These are phyloP conservation scores for Phytopythium cucurbitacearum DNA, from an alignment of 352 stramenopile species.

Conservation along the genomic window DNA sequence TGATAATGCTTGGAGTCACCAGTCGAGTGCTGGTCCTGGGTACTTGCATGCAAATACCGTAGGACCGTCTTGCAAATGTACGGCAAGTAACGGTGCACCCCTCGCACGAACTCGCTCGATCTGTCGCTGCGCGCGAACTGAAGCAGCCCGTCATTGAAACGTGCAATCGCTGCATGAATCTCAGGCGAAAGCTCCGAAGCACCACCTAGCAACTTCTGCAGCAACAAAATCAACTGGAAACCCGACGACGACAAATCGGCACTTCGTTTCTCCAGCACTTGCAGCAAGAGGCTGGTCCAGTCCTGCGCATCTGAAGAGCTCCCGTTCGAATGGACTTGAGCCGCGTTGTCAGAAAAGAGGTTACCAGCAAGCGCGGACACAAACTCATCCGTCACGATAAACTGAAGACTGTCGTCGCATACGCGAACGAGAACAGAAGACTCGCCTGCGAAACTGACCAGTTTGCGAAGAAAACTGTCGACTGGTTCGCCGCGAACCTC, in stretches of 20 bases:
- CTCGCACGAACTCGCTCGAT: conserved; percentile 23
- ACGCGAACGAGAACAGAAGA: conserved; percentile 30
- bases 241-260: conserved; percentile 31
- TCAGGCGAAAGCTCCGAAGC: neutral
- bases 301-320: neutral
- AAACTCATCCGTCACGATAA: conserved; percentile 50
- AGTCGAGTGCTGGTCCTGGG: conserved; percentile 7
- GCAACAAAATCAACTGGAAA: conserved; percentile 43
- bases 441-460: conserved; percentile 30
- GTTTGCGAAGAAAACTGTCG: neutral
- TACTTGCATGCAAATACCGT: conserved; percentile 21
- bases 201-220: conserved; percentile 22
- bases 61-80: conserved; percentile 52
- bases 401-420: conserved; percentile 62
- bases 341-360: conserved; percentile 4
- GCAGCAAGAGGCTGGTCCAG: conserved; percentile 16
- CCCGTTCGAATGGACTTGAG: conserved; percentile 9
- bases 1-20: conserved; percentile 14
- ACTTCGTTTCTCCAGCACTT: conserved; percentile 26
- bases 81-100: conserved; percentile 45
- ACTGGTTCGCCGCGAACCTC: conserved; percentile 3
- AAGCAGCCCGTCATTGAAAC: conserved; percentile 39
- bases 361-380: conserved; percentile 25
- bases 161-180: conserved; percentile 11
- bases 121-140: conserved; percentile 25